Evolutionary conservation across 805 yeast genomes (phyloP).

Genomic region (Candida ulmi): DNA sequence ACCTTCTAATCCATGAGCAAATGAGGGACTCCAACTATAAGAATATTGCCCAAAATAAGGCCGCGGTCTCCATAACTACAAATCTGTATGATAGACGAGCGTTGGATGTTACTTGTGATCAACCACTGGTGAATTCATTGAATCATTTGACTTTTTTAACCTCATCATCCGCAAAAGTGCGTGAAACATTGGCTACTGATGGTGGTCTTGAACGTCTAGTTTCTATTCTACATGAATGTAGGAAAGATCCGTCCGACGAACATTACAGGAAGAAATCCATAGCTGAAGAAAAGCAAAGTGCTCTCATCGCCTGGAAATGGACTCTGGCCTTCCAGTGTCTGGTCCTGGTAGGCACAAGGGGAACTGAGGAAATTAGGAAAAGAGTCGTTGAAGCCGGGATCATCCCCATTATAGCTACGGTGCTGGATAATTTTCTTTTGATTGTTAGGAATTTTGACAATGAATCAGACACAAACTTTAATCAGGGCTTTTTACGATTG

Average conservation of each 20-base stretch:
- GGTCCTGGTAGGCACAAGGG: slow-evolving; percentile 87
- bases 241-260: slow-evolving; percentile 3
- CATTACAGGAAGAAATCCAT: slow-evolving; percentile 18
- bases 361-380: slow-evolving; percentile 78
- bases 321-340: slow-evolving; percentile 89
- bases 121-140: slow-evolving; percentile 86
- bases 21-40: slow-evolving; percentile 89
- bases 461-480: slow-evolving; percentile 8
- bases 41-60: slow-evolving; percentile 72
- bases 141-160: slow-evolving; percentile 86
- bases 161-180: slow-evolving; percentile 78
- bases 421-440: slow-evolving; percentile 76
- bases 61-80: slow-evolving; percentile 88
- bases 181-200: slow-evolving; percentile 83
- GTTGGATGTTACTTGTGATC: slow-evolving; percentile 81
- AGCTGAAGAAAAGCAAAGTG: slow-evolving; percentile 29
- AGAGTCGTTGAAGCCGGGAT: slow-evolving; percentile 90
- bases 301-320: slow-evolving; percentile 95
- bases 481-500: slow-evolving; percentile 12
- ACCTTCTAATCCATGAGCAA: background rate
- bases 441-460: slow-evolving; percentile 30
- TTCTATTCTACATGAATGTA: slow-evolving; percentile 77
- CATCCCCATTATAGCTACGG: slow-evolving; percentile 85
- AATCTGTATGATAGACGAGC: slow-evolving; percentile 90
- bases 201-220: slow-evolving; percentile 91